Evolutionary conservation across 2,329 filamentous ascomycete species (phyloP).

Genomic region (Fusarium verrucosum): DNA sequence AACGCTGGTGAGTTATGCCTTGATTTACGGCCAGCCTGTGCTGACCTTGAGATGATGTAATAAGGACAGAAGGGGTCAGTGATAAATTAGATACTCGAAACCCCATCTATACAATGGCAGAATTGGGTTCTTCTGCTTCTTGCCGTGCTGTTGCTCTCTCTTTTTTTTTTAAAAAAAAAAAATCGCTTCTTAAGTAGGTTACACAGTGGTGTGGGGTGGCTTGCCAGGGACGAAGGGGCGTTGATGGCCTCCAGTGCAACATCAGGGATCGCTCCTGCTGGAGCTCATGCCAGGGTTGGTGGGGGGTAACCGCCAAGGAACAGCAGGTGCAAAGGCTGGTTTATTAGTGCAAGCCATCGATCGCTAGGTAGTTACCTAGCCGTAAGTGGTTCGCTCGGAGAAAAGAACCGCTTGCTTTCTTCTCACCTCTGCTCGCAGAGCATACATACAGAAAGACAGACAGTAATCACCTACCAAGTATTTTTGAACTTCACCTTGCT

Average conservation of each 20-base stretch:
- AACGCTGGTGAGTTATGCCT: background rate
- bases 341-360: slow-evolving; percentile 26
- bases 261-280: slow-evolving; percentile 11
- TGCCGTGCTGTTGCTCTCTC: background rate
- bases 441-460: background rate
- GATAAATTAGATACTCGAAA: background rate
- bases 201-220: slow-evolving; percentile 29
- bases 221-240: slow-evolving; percentile 25
- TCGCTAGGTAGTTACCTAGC: too few species aligned
- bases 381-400: slow-evolving; percentile 8
- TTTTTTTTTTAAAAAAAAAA: too few species aligned
- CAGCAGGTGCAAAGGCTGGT: slow-evolving; percentile 8
- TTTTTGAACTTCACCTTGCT: slow-evolving; percentile 15
- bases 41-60: too few species aligned
- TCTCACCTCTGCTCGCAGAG: slow-evolving; percentile 8
- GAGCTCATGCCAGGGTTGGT: slow-evolving; percentile 14
- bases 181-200: background rate
- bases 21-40: background rate
- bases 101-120: background rate
- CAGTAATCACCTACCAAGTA: background rate
- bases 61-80: too few species aligned
- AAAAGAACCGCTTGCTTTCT: slow-evolving; percentile 10
- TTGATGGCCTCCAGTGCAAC: slow-evolving; percentile 9
- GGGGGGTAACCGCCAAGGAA: slow-evolving; percentile 22
- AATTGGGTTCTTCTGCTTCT: background rate